Percentiles rank a stretch among this genome's conserved stretches.
Evolutionary conservation across 1,284 basidiomycete genomes (phyloP).

Genomic region (Vanrija sp.): DNA sequence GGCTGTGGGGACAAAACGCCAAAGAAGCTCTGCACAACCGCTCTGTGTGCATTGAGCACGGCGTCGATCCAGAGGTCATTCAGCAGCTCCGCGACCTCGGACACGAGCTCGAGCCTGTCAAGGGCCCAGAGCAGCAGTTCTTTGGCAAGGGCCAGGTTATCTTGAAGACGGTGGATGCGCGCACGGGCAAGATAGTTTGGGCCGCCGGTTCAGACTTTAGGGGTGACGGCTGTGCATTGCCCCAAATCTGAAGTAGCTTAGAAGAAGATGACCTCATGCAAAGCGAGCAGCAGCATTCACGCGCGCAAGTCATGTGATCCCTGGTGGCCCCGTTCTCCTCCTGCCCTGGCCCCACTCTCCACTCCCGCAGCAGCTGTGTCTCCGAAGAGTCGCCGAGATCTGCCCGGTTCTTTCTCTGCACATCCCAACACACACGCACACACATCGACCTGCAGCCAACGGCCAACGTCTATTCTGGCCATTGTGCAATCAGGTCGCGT

Average conservation of each 20-base stretch:
- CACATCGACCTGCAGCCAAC: no score
- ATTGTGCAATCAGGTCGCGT: no score
- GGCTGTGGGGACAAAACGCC: conserved; percentile 58
- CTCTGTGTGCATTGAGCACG: conserved; percentile 82
- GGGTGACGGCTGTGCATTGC: conserved; percentile 27
- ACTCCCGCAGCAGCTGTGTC: no score
- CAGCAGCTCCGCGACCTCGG: conserved; percentile 72
- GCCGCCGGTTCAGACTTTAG: conserved; percentile 26
- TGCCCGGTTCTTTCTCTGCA: no score
- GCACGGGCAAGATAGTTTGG: conserved; percentile 24
- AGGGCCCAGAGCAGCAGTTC: conserved; percentile 20
- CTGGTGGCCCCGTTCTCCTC: no score
- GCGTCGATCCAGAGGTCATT: conserved; percentile 61
- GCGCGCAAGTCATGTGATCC: no score
- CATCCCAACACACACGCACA: no score
- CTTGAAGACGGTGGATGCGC: conserved; percentile 16
- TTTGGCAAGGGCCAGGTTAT: conserved; percentile 33
- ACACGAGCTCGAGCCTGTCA: conserved; percentile 63
- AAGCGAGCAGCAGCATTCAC: not conserved
- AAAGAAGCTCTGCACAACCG: conserved; percentile 58
- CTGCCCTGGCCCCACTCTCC: no score
- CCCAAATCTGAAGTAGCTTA: conserved; percentile 15
- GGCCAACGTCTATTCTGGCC: no score
- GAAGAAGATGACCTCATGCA: no score
- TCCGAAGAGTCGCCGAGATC: no score